Evolutionary conservation across 176 grass and related monocot species (phyloP), one percentile per base, ranked within the genome.

Genomic region (Oryza rufipogon): DNA sequence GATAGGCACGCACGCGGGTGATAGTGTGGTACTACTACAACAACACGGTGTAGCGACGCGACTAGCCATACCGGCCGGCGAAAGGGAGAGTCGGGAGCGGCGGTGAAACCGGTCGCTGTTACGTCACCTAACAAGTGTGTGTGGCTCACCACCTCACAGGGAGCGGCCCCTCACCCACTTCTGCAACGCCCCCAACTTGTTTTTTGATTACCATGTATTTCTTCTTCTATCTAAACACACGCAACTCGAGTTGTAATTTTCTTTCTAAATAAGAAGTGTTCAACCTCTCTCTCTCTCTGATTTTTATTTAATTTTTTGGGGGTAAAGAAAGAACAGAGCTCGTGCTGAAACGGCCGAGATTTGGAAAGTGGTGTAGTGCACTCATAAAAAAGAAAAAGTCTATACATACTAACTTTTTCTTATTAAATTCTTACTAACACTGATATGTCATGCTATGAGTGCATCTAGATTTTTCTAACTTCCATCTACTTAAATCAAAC

Each of bases 81-180:
- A 71, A 42, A 42, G 20, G 17, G 73, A 83, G 20, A 72, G 46
- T 2, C 10, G 2, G 4, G 47, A 49, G 16, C 4, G 54, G 54
- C 17, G 61, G 46, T 34, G 58, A n/a, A 10, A 14, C 36, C 25
- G 15, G 14, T 46, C 58, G 20, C 34, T 80, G 68, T 73, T 74
- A 23, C 25, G 19, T 13, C 9, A 84, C 60, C 81, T 44, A 79
- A 47, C 52, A 9, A 2, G 58, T 46, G 13, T n/a, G 8, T 12
- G 49, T 5, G 3, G 61, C 63, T 79, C 77, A 79, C 36, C 77
- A 66, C n/a, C 61, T 66, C 9, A 4, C 69, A 74, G 28, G 68
- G 81, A 67, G 60, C 75, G 67, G 75, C 68, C 73, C 19, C 20
- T 11, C 75, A 80, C 36, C 87, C 9, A 9, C 45, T 17, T 22